Base-by-base conservation (phyloP, 345 rosid species). In the Populus simonii region DNA sequence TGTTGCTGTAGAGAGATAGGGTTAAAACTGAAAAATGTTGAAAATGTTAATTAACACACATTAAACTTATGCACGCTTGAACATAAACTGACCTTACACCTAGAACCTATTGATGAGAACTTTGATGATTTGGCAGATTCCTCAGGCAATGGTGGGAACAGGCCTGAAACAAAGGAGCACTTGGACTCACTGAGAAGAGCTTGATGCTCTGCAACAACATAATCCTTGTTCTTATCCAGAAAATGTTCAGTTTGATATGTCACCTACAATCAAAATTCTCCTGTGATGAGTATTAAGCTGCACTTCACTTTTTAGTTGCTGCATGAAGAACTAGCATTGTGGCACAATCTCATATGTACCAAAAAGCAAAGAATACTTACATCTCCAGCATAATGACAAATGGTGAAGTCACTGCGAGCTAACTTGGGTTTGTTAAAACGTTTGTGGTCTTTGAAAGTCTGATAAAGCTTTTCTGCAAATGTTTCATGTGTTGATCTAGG, bases 401-500 rank as follows among this genome's bases (percentile, higher is more conserved):
- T 94, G 13, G 98, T 94, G 90, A 96, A 96, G 90, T 96, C 99
- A 51, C 89, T 92, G 45, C 90, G 98, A 51, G 99, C 88, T 80
- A 96, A 84, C 84, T 96, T 96, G 66, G 99, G 99, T 88, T 96
- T 96, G 89, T 88, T 83, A 81, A 96, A 92, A 72, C 97, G 94
- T 84, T 91, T 89, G 82, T 96, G 91, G 76, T 89, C 91, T 87
- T 96, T 94, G 84, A 90, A 94, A 55, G 98, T 96, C 88, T 94
- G 97, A 80, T 96, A 94, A 47, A 96, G 90, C 89, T 96, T 96
- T 85, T 91, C 93, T 41, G 98, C 98, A 85, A 96, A 94, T 71
- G 99, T 94, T 74, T 96, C 99, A 74, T 94, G 90, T 35, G 99
- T 96, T 78, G 98, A 96, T 89, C 98, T 92, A n/a, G 98, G 99